phyloP scores from a whole-genome alignment of 352 stramenopile genomes.

The Globisporangium takayamanum region DNA sequence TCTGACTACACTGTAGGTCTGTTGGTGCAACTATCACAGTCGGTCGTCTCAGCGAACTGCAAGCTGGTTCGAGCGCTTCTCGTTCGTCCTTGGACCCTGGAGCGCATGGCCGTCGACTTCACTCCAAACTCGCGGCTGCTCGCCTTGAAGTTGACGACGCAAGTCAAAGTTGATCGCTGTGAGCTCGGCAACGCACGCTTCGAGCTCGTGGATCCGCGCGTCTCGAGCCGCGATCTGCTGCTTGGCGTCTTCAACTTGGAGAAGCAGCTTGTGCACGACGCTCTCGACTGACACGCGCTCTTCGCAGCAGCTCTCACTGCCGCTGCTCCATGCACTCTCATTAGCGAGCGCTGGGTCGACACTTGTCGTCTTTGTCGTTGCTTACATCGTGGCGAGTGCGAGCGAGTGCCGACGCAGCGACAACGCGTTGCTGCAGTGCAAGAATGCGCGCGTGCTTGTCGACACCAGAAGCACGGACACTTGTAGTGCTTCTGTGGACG shows the following conservation, averaged over 20 bases:
- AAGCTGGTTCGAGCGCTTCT: slow-evolving; percentile 6
- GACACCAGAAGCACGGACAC: not conserved
- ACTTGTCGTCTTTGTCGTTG: not conserved
- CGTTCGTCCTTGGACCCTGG: not conserved
- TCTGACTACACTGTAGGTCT: not conserved
- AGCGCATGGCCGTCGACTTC: not conserved
- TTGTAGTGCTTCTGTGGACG: not conserved
- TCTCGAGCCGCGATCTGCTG: slow-evolving; percentile 10
- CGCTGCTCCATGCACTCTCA: slow-evolving; percentile 6
- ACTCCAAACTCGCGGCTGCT: not conserved
- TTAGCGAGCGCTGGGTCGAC: not conserved
- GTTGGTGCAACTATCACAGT: no score
- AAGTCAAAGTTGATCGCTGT: slow-evolving; percentile 13
- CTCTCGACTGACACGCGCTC: slow-evolving; percentile 25
- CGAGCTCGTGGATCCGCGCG: slow-evolving; percentile 19
- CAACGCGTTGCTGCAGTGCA: slow-evolving; percentile 1
- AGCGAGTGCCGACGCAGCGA: not conserved
- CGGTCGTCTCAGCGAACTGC: not conserved
- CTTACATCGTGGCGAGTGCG: not conserved
- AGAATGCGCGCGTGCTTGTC: slow-evolving; percentile 6
- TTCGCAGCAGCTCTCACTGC: slow-evolving; percentile 12
- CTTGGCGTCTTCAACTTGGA: slow-evolving; percentile 14
- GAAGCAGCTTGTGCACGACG: slow-evolving; percentile 26
- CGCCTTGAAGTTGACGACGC: not conserved
- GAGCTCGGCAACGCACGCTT: slow-evolving; percentile 15